Evolutionary conservation across 805 yeast genomes (phyloP).

Genomic region (Wickerhamomyces canadensis): DNA sequence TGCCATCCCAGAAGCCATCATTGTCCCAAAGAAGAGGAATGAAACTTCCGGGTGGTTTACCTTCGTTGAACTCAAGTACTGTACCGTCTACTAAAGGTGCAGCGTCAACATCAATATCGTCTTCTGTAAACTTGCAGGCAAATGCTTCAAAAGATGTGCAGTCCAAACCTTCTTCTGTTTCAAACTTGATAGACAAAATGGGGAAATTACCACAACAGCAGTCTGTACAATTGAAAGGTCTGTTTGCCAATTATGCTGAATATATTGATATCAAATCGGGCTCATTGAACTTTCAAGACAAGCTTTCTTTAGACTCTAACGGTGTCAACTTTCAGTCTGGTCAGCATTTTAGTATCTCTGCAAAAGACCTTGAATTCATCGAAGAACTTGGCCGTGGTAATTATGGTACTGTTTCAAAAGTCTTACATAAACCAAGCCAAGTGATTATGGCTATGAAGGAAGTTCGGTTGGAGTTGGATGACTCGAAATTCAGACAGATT

Average conservation of each 20-base stretch:
- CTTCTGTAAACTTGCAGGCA: neutral
- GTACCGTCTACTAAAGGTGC: constrained; percentile 17
- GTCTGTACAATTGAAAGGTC: constrained; percentile 39
- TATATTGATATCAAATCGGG: constrained; percentile 92
- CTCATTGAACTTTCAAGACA: constrained; percentile 85
- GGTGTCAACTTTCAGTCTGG: constrained; percentile 92
- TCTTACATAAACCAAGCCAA: constrained; percentile 86
- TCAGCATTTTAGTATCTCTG: constrained; percentile 75
- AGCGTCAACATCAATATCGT: constrained; percentile 25
- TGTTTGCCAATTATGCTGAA: constrained; percentile 79
- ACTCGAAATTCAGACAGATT: constrained; percentile 88
- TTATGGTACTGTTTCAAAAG: constrained; percentile 93
- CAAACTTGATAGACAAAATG: constrained; percentile 20
- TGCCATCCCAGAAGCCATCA: constrained; percentile 77
- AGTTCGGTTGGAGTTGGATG: constrained; percentile 88
- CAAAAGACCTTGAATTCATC: constrained; percentile 75
- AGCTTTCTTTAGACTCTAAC: constrained; percentile 83
- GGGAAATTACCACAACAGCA: constrained; percentile 19
- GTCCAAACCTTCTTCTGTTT: constrained; percentile 11
- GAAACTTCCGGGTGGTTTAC: constrained; percentile 84
- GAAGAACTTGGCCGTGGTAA: constrained; percentile 94
- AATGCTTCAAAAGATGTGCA: neutral
- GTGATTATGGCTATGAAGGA: constrained; percentile 97
- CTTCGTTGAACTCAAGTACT: constrained; percentile 27
- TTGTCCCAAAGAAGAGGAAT: constrained; percentile 82